Evolutionary conservation across 192 early-diverging fungal species (phyloP), one percentile per base, ranked within the genome.

Genomic region (Coemansia sp.): DNA sequence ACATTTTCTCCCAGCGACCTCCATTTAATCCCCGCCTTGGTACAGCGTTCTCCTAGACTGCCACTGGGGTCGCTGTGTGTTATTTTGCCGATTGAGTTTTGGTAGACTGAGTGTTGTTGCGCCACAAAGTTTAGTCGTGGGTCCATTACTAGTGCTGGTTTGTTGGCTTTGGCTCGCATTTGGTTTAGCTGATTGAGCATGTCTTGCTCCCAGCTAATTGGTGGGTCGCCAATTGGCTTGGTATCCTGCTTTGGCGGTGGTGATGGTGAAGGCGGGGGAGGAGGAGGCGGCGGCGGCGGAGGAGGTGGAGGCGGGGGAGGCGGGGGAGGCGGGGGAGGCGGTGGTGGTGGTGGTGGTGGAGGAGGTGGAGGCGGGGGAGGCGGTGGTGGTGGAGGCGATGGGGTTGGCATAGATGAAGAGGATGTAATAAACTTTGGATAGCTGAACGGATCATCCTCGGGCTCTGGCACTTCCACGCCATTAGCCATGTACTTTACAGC

Each of bases 101-200:
- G 72, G 68, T 71, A 79, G 25, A 68, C 20, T 6, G 77, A 79
- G 60, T 79, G 77, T 7, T 26, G 45, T 52, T 79, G 68, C 3
- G 77, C 77, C 61, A 75, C 68, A 25, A 21, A 25, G 63, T 65
- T 75, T 26, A 79, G 60, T 6, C 68, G 35, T 43, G 43, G 2
- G 57, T 75, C 57, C 18, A 79, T 42, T 1, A 13, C 36, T 42
- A 79, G 52, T 8, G 77, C 50, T 13, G 59, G 39, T 55, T 68
- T 75, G 33, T 73, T 73, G 16, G 58, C 55, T 50, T 64, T 35
- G 25, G 77, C 72, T 6, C 77, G 77, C 31, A 75, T 35, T 5
- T 26, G 42, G 50, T 79, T 79, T 11, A 79, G 62, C 38, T 71
- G 68, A 20, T 62, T 20, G 7, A 79, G 65, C 77, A 79, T 79